Evolutionary conservation across 176 grass and related monocot genomes (phyloP).

Genomic region (Aegilops speltoides): DNA sequence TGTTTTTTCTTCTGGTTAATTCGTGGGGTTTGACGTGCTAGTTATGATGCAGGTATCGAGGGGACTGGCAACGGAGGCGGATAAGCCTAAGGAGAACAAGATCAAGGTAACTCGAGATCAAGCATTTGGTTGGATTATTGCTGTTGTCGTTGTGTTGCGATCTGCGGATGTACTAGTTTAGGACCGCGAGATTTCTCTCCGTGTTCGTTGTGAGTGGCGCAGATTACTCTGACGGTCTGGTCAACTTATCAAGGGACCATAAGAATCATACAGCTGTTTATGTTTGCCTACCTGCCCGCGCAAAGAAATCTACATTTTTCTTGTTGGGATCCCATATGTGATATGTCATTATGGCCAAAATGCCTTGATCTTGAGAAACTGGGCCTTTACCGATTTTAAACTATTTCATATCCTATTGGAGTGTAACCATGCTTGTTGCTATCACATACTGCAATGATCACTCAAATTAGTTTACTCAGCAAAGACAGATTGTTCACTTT

Average conservation of each 20-base stretch:
- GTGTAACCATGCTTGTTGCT: not conserved
- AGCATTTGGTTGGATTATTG: not conserved
- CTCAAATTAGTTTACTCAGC: not conserved
- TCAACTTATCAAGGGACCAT: not conserved
- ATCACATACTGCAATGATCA: not conserved
- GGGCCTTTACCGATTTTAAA: not conserved
- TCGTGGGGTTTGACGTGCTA: not conserved
- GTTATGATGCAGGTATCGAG: not conserved
- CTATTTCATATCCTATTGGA: not conserved
- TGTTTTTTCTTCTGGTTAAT: not conserved
- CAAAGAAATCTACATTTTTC: not conserved
- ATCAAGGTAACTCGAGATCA: conserved; percentile 3
- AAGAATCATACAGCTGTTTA: not conserved
- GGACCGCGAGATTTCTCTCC: not conserved
- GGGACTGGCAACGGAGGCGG: not conserved
- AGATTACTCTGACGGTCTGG: not conserved
- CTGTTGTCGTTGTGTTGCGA: not conserved
- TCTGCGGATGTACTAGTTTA: not conserved
- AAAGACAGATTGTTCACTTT: not conserved
- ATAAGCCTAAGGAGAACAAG: not conserved
- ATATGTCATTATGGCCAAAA: not conserved
- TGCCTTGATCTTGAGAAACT: not conserved
- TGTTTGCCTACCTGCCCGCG: not conserved
- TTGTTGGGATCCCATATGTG: not conserved
- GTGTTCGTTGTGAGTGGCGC: not conserved